phyloP scores from a whole-genome alignment of 805 yeast genomes.

The Starmera dryadoides region DNA sequence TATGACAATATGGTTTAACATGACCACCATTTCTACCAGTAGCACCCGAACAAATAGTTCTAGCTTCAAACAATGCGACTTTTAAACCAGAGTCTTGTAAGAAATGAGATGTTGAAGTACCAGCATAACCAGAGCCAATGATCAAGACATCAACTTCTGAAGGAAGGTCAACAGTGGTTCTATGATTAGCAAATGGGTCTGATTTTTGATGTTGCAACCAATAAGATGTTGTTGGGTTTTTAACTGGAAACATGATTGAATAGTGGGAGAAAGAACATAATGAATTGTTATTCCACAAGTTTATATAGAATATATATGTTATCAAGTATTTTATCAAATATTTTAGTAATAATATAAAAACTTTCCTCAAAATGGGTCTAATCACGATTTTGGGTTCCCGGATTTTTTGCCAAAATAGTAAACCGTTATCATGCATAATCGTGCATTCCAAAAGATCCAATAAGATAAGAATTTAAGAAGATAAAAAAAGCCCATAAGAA shows the following conservation, averaged over 20 bases:
- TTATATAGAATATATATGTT: too few species aligned
- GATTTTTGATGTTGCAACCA: conserved; percentile 3
- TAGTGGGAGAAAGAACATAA: too few species aligned
- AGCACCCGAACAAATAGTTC: conserved; percentile 34
- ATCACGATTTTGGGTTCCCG: too few species aligned
- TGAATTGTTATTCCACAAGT: too few species aligned
- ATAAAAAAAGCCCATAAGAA: too few species aligned
- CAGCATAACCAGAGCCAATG: conserved; percentile 40
- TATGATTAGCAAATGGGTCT: conserved; percentile 1
- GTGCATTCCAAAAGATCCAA: too few species aligned
- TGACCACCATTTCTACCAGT: conserved; percentile 47
- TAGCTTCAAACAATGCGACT: conserved; percentile 32
- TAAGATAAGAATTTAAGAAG: too few species aligned
- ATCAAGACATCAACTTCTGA: conserved; percentile 29
- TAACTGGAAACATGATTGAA: conserved; percentile 14
- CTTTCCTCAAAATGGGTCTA: too few species aligned
- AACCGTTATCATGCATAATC: too few species aligned
- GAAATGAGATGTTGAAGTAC: conserved; percentile 32
- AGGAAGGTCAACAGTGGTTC: conserved; percentile 21
- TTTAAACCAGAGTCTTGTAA: conserved; percentile 16
- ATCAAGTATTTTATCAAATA: too few species aligned
- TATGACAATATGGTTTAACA: conserved; percentile 27
- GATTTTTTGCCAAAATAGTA: too few species aligned
- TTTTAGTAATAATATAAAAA: too few species aligned
- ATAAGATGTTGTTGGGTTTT: conserved; percentile 6